Evolutionary conservation across 1,139 yeast genomes (phyloP).

Genomic region (Yarrowia galli): DNA sequence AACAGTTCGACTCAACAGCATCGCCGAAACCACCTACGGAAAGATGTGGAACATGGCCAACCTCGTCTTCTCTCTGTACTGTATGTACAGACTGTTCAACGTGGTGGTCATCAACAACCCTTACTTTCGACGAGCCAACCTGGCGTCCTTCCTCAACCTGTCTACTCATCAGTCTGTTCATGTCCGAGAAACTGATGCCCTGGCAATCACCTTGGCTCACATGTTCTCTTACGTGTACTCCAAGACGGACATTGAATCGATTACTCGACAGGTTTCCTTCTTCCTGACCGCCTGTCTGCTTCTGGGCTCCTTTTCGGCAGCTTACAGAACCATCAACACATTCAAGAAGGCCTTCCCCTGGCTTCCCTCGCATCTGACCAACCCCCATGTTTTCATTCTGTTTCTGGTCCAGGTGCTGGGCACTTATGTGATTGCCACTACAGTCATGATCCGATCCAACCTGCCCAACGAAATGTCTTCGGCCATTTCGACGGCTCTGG

Average conservation of each 20-base stretch:
- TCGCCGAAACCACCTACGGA: constrained; percentile 50
- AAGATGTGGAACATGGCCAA: constrained; percentile 46
- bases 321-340: constrained; percentile 48
- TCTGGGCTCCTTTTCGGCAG: constrained; percentile 61
- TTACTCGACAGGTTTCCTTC: constrained; percentile 70
- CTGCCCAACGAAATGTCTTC: constrained; percentile 67
- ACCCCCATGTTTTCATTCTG: constrained; percentile 23
- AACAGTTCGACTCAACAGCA: constrained; percentile 46
- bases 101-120: constrained; percentile 51
- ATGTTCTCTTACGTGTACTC: constrained; percentile 44
- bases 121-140: constrained; percentile 40
- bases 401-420: constrained; percentile 65
- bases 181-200: constrained; percentile 45
- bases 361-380: constrained; percentile 42
- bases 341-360: constrained; percentile 48
- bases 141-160: constrained; percentile 40
- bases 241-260: constrained; percentile 56
- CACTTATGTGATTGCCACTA: constrained; percentile 79
- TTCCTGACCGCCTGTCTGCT: constrained; percentile 70
- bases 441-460: constrained; percentile 76
- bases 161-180: constrained; percentile 15
- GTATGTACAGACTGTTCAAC: constrained; percentile 66
- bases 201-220: constrained; percentile 69
- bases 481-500: constrained; percentile 59
- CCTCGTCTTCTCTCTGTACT: constrained; percentile 62